Conservation (phyloP, 805 yeast species). For the Lipomyces anomalus region DNA sequence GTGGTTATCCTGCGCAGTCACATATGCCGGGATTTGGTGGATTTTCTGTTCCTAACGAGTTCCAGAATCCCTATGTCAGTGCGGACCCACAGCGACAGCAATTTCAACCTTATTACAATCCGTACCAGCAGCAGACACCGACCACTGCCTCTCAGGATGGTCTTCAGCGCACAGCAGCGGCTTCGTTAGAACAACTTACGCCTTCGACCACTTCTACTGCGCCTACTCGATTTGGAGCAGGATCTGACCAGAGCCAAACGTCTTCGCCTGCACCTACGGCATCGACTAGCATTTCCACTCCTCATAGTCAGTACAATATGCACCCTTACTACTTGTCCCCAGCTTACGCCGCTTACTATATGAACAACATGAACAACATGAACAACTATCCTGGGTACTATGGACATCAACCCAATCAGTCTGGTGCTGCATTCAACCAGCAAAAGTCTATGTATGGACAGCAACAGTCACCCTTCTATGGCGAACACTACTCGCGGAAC, state of each 20-base stretch:
- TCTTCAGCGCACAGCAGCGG: conserved; percentile 17
- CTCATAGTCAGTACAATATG: conserved; percentile 18
- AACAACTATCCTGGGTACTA: conserved; percentile 23
- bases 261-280: conserved; percentile 22
- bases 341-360: conserved; percentile 25
- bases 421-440: conserved; percentile 3
- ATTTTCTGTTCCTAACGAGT: conserved; percentile 20
- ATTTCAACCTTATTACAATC: conserved; percentile 16
- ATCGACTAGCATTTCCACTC: conserved; percentile 19
- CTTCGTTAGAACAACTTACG: conserved; percentile 22
- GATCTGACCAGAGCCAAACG: conserved; percentile 15
- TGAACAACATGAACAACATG: conserved; percentile 10
- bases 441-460: conserved; percentile 21
- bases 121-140: conserved; percentile 18
- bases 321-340: conserved; percentile 26
- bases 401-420: conserved; percentile 22
- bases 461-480: conserved; percentile 15
- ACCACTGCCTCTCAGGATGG: conserved; percentile 17
- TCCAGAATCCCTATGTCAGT: conserved; percentile 21
- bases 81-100: conserved; percentile 23
- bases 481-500: conserved; percentile 7
- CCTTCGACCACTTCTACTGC: conserved; percentile 22
- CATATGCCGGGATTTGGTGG: conserved; percentile 25
- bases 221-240: conserved; percentile 24
- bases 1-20: conserved; percentile 21